phyloP scores from a whole-genome alignment of 2,329 filamentous ascomycete species.

The Rhinocladiella similis region DNA sequence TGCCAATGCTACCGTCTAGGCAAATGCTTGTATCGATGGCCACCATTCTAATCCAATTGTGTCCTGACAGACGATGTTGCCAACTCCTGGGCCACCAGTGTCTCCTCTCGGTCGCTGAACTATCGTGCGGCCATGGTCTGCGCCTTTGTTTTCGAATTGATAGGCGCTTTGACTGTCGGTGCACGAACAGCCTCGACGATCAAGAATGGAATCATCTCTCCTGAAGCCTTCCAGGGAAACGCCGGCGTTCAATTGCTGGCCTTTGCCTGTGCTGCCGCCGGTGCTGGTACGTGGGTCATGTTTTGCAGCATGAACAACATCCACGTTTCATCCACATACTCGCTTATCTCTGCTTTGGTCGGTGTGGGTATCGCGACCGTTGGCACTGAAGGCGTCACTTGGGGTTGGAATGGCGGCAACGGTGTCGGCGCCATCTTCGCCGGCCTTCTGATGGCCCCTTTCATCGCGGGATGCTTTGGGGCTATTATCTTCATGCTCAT shows the following conservation, averaged over 20 bases:
- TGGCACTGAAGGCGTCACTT: conserved; percentile 62
- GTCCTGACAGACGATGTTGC: conserved; percentile 70
- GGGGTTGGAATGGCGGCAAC: conserved; percentile 69
- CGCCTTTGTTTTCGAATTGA: conserved; percentile 66
- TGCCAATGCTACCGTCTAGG: neutral
- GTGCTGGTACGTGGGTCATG: conserved; percentile 73
- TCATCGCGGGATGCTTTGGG: conserved; percentile 64
- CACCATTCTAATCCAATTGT: too few relatives aligned
- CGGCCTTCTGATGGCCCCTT: conserved; percentile 69
- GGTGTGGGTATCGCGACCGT: conserved; percentile 69
- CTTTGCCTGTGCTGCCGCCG: conserved; percentile 64
- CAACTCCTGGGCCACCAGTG: conserved; percentile 78
- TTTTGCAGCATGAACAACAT: conserved; percentile 67
- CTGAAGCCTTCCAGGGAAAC: conserved; percentile 57
- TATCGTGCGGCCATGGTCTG: conserved; percentile 70
- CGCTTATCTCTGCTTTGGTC: conserved; percentile 67
- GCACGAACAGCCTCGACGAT: conserved; percentile 73
- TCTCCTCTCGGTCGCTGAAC: conserved; percentile 63
- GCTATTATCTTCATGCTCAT: conserved; percentile 72
- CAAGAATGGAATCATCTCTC: conserved; percentile 74
- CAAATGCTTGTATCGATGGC: too few relatives aligned
- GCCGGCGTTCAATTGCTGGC: conserved; percentile 69
- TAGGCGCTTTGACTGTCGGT: conserved; percentile 66
- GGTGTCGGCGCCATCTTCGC: conserved; percentile 72
- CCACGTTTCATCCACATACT: conserved; percentile 73